These are phyloP conservation scores for Jasminum sambac DNA, from an alignment of 257 asterid species.

Conservation along the genomic window DNA sequence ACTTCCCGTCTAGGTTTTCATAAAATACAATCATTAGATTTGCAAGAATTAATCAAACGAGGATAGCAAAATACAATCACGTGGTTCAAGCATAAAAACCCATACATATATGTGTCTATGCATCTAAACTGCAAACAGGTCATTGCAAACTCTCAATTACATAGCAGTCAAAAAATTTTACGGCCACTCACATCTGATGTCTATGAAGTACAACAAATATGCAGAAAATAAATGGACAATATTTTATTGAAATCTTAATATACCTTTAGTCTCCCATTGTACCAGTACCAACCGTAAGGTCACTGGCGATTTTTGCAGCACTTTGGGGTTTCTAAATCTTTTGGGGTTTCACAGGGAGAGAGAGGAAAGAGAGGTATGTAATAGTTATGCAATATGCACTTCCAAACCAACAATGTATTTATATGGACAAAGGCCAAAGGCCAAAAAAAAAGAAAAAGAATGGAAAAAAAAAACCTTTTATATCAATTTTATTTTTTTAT, in stretches of 20 bases:
- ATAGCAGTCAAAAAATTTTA: background rate
- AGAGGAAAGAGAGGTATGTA: background rate
- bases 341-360: background rate
- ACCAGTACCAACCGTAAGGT: background rate
- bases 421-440: background rate
- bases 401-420: background rate
- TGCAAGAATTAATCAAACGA: background rate
- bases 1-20: background rate
- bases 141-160: background rate
- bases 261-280: constrained; percentile 4
- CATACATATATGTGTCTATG: background rate
- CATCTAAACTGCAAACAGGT: background rate
- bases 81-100: background rate
- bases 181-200: background rate
- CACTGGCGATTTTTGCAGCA: constrained; percentile 1
- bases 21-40: background rate
- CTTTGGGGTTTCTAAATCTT: background rate
- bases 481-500: too few species aligned
- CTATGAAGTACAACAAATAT: background rate
- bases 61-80: background rate
- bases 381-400: constrained; percentile 2
- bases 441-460: too few species aligned
- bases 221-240: background rate
- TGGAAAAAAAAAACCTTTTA: too few species aligned
- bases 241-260: background rate